A percentile compares a stretch with the other conserved stretches of the same genome.
Evolutionary conservation across 2,329 filamentous ascomycete genomes (phyloP).

Genomic region (Aureobasidium sp.): DNA sequence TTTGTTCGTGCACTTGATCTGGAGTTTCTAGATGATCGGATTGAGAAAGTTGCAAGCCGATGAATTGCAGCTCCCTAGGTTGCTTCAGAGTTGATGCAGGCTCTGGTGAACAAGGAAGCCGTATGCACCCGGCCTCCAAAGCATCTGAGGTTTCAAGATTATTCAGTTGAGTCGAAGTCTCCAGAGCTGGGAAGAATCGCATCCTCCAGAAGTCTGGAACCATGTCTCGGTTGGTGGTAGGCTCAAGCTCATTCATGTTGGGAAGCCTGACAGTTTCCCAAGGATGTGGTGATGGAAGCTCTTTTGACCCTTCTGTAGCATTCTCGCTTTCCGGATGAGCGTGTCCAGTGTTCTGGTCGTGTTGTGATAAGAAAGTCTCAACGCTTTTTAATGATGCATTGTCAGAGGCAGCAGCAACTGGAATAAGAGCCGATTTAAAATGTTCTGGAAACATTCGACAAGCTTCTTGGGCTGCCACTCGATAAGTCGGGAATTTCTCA

Average conservation of each 20-base stretch:
- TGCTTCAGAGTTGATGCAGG: too few species aligned
- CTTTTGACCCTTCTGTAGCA: not conserved
- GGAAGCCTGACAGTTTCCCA: not conserved
- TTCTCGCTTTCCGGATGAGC: not conserved
- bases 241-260: not conserved
- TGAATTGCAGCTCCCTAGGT: too few species aligned
- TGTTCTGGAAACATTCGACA: too few species aligned
- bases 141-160: not conserved
- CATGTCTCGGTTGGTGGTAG: too few species aligned
- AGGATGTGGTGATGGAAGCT: not conserved
- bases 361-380: too few species aligned
- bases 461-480: too few species aligned
- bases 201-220: not conserved
- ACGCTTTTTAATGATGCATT: too few species aligned
- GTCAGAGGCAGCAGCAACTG: too few species aligned
- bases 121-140: not conserved
- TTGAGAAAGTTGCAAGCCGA: not conserved
- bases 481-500: too few species aligned
- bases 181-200: not conserved
- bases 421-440: too few species aligned
- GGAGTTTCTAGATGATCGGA: not conserved
- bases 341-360: not conserved
- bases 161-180: too few species aligned
- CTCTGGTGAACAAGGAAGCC: too few species aligned
- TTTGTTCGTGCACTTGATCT: not conserved